Conservation (phyloP, 306 rosid species). For the Hippophae tibetana region DNA sequence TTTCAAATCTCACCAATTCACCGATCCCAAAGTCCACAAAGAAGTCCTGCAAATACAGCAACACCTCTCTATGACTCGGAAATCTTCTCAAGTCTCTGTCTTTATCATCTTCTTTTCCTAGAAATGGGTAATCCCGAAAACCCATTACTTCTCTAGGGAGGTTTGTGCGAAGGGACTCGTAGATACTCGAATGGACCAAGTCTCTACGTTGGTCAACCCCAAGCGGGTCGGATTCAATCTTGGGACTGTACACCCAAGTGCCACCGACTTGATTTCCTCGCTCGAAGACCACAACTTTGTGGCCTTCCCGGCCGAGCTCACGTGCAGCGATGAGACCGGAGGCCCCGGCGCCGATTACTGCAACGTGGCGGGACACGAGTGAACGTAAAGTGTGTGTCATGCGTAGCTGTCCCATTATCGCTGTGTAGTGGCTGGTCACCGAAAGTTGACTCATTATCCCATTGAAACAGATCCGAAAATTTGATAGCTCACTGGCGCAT, state of each 20-base stretch:
- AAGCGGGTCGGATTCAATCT: conserved; percentile 22
- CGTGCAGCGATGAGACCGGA: conserved; percentile 28
- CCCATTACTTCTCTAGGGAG: conserved; percentile 35
- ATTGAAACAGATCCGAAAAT: no score
- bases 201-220: conserved; percentile 20
- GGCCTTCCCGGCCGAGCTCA: conserved; percentile 29
- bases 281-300: conserved; percentile 25
- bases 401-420: not conserved
- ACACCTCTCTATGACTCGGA: conserved; percentile 44
- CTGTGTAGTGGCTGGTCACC: not conserved
- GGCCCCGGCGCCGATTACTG: conserved; percentile 31
- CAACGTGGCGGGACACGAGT: conserved; percentile 19
- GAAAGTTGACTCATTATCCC: not conserved
- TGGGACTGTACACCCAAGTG: conserved; percentile 30
- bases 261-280: conserved; percentile 23
- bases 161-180: conserved; percentile 28
- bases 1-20: conserved; percentile 27
- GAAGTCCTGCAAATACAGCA: conserved; percentile 36
- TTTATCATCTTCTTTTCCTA: conserved; percentile 8
- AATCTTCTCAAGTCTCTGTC: conserved; percentile 38
- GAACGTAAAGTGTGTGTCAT: not conserved
- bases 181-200: conserved; percentile 25
- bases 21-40: conserved; percentile 28
- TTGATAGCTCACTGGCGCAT: no score
- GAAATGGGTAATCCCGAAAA: conserved; percentile 29